phyloP scores from a whole-genome alignment of 1,139 yeast genomes.

The Yamadazyma songkhlaensis region DNA sequence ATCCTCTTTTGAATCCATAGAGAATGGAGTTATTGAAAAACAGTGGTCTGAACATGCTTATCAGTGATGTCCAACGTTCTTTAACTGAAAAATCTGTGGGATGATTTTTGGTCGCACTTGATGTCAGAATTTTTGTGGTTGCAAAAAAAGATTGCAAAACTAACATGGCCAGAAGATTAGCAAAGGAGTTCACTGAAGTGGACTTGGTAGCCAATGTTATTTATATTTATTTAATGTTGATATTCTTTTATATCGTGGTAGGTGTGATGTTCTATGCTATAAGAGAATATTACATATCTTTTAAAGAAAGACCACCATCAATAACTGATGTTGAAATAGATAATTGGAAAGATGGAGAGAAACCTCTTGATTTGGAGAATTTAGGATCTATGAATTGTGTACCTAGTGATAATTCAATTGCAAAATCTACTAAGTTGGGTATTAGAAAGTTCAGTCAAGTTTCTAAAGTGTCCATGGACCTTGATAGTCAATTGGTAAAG shows the following conservation, averaged over 20 bases:
- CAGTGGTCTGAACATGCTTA: slow-evolving; percentile 14
- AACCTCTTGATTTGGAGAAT: slow-evolving; percentile 5
- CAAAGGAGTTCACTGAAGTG: slow-evolving; percentile 1
- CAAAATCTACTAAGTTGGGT: background rate
- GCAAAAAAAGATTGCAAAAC: slow-evolving; percentile 1
- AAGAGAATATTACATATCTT: slow-evolving; percentile 25
- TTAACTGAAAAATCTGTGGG: background rate
- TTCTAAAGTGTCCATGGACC: background rate
- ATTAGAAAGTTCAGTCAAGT: background rate
- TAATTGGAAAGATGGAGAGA: slow-evolving; percentile 1
- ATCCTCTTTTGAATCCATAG: slow-evolving; percentile 10
- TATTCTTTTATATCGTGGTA: slow-evolving; percentile 19
- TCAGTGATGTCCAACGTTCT: background rate
- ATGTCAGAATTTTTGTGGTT: slow-evolving; percentile 5
- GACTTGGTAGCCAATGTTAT: slow-evolving; percentile 24
- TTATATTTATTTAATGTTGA: slow-evolving; percentile 27
- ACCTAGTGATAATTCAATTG: background rate
- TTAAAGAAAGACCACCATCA: slow-evolving; percentile 9
- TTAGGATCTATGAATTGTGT: slow-evolving; percentile 2
- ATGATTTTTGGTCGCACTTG: slow-evolving; percentile 2
- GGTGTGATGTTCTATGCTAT: slow-evolving; percentile 24
- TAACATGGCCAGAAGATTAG: background rate
- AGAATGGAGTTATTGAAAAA: slow-evolving; percentile 14
- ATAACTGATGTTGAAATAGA: slow-evolving; percentile 3
- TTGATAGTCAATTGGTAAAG: background rate